Base-by-base conservation (phyloP, 768 basidiomycete species). In the Mycena indigotica region DNA sequence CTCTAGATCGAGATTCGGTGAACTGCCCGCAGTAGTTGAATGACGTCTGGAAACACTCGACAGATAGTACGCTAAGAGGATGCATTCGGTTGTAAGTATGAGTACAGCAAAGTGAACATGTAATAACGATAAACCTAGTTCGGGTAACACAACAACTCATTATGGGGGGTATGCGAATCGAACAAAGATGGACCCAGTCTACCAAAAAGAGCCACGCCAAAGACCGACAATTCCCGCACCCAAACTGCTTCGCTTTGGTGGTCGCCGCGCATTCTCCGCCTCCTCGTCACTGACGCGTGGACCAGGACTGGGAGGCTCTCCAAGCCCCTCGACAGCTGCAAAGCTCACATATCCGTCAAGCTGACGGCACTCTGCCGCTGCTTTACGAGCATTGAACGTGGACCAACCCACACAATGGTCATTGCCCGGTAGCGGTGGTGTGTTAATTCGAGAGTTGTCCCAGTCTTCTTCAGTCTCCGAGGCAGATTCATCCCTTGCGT, bases 301-400 rank as follows among this genome's bases (percentile, higher is more conserved):
- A 29, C 21, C 51, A 61, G 38, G 24, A 55, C 50, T 59, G 1
- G 84, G 79, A 15, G 87, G 87, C 21, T 75, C 76, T 0, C 88
- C 88, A 6, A 89, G 75, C 23, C 87, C 87, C 71, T 86, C 86
- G 10, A 89, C 79, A 50, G 77, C 80, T 39, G 84, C 78, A 55
- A 89, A 89, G n/a, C 80, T 82, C 29, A 89, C 84, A 61, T 88
- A 88, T 1, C 87, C 87, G 15, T 82, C 76, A 28, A 84, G 79
- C 29, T 77, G 70, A 23, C 75, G 77, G 59, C 86, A 82, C 54
- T 80, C 78, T 28, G 78, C 81, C n/a, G 79, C 79, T 4, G 88
- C 87, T 19, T 77, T 79, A 38, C 83, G 80, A 10, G 82, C 85
- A 65, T 89, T 84, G 75, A 89, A 89, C 3, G 74, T 62, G 74